phyloP scores from a whole-genome alignment of 2,329 filamentous ascomycete genomes.

The Sclerotinia trifoliorum region DNA sequence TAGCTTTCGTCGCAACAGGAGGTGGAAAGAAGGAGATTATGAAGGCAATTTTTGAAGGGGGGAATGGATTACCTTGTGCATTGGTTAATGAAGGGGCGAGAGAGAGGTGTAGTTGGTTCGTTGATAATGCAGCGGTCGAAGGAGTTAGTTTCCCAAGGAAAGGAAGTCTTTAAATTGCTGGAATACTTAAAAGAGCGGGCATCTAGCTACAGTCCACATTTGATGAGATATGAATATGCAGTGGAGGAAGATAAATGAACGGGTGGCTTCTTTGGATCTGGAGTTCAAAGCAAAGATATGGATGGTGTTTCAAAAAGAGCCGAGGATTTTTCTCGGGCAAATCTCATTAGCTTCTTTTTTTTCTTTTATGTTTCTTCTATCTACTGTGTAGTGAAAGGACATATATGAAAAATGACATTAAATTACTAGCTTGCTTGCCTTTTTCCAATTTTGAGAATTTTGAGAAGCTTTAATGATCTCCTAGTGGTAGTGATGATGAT shows the following conservation, averaged over 20 bases:
- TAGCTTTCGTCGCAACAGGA: slow-evolving; percentile 91
- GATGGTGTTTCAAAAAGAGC: slow-evolving; percentile 9
- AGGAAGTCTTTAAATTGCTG: slow-evolving; percentile 54
- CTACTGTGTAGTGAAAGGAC: not conserved
- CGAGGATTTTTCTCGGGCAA: too few relatives aligned
- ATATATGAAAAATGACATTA: not conserved
- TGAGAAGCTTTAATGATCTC: too few relatives aligned
- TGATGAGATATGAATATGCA: not conserved
- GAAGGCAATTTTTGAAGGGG: slow-evolving; percentile 85
- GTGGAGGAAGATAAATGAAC: not conserved
- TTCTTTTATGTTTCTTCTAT: not conserved
- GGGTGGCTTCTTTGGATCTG: slow-evolving; percentile 1
- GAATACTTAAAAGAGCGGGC: not conserved
- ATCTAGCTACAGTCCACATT: not conserved
- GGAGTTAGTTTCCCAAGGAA: slow-evolving; percentile 80
- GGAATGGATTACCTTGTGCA: slow-evolving; percentile 73
- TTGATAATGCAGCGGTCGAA: slow-evolving; percentile 80
- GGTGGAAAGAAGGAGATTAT: slow-evolving; percentile 86
- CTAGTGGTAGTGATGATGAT: too few relatives aligned
- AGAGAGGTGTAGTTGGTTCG: slow-evolving; percentile 93
- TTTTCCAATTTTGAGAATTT: too few relatives aligned
- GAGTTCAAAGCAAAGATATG: slow-evolving; percentile 12
- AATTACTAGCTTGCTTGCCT: not conserved
- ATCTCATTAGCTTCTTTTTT: not conserved
- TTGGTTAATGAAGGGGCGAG: slow-evolving; percentile 82